Conservation (phyloP, 2,329 filamentous ascomycete species). For the Colletotrichum sp. region DNA sequence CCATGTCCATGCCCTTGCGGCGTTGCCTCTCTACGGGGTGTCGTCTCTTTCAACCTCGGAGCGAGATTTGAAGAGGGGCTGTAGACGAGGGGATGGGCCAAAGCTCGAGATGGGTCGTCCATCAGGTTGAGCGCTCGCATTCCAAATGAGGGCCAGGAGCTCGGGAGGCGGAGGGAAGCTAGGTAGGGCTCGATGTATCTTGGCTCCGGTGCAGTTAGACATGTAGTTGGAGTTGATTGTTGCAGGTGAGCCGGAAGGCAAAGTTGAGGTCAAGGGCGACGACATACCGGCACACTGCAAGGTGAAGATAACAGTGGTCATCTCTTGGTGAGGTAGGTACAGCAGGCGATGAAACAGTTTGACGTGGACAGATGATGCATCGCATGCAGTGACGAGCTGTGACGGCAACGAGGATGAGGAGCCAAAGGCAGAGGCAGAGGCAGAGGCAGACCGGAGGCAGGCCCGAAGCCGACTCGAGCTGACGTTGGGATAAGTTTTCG, state of each 20-base stretch:
- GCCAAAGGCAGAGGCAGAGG: neutral
- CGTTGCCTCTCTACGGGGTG: neutral
- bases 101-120: neutral
- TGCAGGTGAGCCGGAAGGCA: neutral
- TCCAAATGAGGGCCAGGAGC: neutral
- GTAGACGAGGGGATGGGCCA: neutral
- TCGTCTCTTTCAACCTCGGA: neutral
- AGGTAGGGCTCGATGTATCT: neutral
- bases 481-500: constrained; percentile 13
- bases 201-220: neutral
- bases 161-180: neutral
- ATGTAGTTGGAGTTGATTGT: neutral
- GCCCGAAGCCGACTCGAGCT: constrained; percentile 2
- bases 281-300: neutral
- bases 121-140: neutral
- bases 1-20: neutral
- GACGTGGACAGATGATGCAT: neutral
- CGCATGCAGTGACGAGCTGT: neutral
- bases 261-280: neutral
- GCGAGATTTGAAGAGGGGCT: constrained; percentile 6
- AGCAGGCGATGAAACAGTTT: neutral
- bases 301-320: neutral
- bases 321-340: neutral
- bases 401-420: neutral
- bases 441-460: neutral